Evolutionary conservation across 805 yeast genomes (phyloP), one percentile per base, ranked within the genome.

Genomic region (Jamesozyma rosinii): DNA sequence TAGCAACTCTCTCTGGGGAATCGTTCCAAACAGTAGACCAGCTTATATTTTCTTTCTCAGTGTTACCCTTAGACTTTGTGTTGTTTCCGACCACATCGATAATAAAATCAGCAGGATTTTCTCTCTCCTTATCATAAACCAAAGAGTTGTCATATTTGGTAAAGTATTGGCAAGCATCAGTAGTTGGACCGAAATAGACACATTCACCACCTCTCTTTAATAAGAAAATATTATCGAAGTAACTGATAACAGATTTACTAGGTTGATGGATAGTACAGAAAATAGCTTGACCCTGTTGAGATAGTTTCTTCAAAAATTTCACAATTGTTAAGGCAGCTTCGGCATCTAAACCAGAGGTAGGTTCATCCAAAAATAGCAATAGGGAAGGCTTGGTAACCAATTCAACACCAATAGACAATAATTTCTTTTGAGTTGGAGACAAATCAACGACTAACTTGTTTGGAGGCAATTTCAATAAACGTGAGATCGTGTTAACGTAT

Each of bases 61-160:
- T 42, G 17, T 50, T 53, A 19, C 31, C 35, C 3, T 22, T 15
- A 8, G 11, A 27, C 24, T 21, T 32, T 83, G 79, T 3, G 18
- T 86, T 84, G 37, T 45, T 43, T 52, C 87, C 88, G 58, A 83
- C 79, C n/a, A 74, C 75, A 48, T 79, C 82, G 47, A 81, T 65
- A 55, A 81, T 74, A 63, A 80, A 81, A 58, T 81, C 88, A n/a
- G 88, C 88, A 1, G 88, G 87, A 49, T 81, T 81, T 40, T 77
- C 86, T 17, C 51, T 51, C 21, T 61, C 61, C 3, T 22, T 38
- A 32, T 61, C 64, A 61, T 84, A 82, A 40, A 67, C 66, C 51
- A 79, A 70, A n/a, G 84, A 79, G 5, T 42, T 42, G 22, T 90
- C 83, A 51, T 77, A 61, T 43, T 66, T 65, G 60, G 79, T 81